Percentiles rank a stretch among this genome's conserved stretches.
Evolutionary conservation across 331 rosid genomes (phyloP).

Genomic region (Cucumis variabilis): DNA sequence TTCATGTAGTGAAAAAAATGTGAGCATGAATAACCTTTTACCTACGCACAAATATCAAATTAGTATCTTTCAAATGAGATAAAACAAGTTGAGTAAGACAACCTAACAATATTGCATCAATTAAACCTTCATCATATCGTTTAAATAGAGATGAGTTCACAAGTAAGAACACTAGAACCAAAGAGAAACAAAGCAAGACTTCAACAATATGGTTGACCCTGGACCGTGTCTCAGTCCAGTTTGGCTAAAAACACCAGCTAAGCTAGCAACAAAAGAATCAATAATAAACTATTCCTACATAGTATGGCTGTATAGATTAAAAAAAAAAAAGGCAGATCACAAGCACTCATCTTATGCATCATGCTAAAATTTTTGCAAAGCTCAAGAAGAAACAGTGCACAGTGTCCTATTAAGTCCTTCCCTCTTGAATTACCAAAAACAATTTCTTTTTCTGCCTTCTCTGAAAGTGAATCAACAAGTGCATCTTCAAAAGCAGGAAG

Average conservation of each 20-base stretch:
- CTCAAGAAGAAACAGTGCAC: slow-evolving; percentile 80
- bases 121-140: slow-evolving; percentile 98
- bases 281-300: not conserved
- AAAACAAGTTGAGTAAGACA: slow-evolving; percentile 31
- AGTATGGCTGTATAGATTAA: not conserved
- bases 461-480: slow-evolving; percentile 76
- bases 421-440: slow-evolving; percentile 65
- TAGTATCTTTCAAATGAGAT: slow-evolving; percentile 39
- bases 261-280: not conserved
- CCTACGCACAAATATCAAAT: slow-evolving; percentile 58
- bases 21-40: slow-evolving; percentile 71
- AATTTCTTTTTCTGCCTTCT: slow-evolving; percentile 92
- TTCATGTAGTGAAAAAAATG: slow-evolving; percentile 33
- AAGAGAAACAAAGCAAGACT: not conserved
- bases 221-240: not conserved
- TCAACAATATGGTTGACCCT: not conserved
- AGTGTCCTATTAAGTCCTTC: slow-evolving; percentile 79
- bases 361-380: slow-evolving; percentile 86
- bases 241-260: not conserved
- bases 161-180: not conserved
- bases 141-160: slow-evolving; percentile 76
- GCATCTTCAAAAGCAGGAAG: slow-evolving; percentile 97
- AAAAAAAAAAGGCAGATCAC: not conserved
- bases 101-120: slow-evolving; percentile 22
- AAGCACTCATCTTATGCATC: slow-evolving; percentile 82